Conservation (phyloP, 2,329 filamentous ascomycete species). For the Aspergillus sp. region DNA sequence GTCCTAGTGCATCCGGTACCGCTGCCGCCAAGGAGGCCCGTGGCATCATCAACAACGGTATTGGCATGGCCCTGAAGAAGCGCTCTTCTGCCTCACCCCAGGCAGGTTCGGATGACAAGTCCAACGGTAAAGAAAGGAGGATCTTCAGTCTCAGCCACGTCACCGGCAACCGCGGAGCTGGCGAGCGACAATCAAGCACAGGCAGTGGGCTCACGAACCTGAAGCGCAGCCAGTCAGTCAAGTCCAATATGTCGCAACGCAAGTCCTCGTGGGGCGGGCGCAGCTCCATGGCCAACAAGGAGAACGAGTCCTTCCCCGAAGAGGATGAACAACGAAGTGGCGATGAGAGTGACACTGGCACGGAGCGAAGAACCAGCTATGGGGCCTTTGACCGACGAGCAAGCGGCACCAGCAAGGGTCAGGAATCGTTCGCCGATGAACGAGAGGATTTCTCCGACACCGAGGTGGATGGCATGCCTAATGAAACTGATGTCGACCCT, state of each 20-base stretch:
- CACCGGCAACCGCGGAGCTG: slow-evolving; percentile 54
- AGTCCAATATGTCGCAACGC: slow-evolving; percentile 52
- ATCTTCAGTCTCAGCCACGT: slow-evolving; percentile 91
- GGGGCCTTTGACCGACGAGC: slow-evolving; percentile 18
- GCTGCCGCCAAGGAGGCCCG: slow-evolving; percentile 27
- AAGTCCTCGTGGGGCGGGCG: slow-evolving; percentile 62
- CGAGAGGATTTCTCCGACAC: slow-evolving; percentile 10
- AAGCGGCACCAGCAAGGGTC: slow-evolving; percentile 14
- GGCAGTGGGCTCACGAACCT: slow-evolving; percentile 48
- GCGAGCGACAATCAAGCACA: slow-evolving; percentile 25
- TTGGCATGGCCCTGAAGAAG: slow-evolving; percentile 45
- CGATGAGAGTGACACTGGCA: slow-evolving; percentile 44
- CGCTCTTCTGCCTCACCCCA: slow-evolving; percentile 26
- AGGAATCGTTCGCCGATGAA: not conserved
- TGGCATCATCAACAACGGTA: slow-evolving; percentile 32
- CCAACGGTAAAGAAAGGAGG: slow-evolving; percentile 55
- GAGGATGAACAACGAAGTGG: slow-evolving; percentile 48
- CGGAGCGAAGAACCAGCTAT: slow-evolving; percentile 38
- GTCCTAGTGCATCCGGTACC: slow-evolving; percentile 27
- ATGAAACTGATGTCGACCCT: slow-evolving; percentile 1
- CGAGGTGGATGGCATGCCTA: slow-evolving; percentile 11
- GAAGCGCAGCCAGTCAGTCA: slow-evolving; percentile 70
- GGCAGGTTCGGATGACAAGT: slow-evolving; percentile 37
- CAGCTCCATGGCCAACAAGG: slow-evolving; percentile 43
- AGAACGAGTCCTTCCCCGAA: slow-evolving; percentile 56